phyloP scores from a whole-genome alignment of 768 basidiomycete genomes.

The Cytidiella melzeri region DNA sequence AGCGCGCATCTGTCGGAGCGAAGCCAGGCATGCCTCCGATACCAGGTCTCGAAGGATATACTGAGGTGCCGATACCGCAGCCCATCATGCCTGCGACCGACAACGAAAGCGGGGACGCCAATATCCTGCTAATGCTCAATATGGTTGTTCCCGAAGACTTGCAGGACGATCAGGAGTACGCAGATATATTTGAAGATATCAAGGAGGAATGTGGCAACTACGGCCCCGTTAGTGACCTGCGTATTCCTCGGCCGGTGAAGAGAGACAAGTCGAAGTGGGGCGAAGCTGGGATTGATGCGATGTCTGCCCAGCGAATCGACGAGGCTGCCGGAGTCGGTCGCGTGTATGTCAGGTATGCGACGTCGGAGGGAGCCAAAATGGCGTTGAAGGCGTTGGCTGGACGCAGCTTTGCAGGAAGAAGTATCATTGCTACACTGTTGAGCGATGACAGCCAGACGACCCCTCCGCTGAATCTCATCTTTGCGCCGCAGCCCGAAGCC shows the following conservation, averaged over 20 bases:
- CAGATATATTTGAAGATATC: slow-evolving; percentile 91
- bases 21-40: slow-evolving; percentile 66
- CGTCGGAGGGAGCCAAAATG: slow-evolving; percentile 51
- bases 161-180: slow-evolving; percentile 84
- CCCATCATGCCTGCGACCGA: slow-evolving; percentile 87
- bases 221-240: slow-evolving; percentile 76
- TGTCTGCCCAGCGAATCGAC: slow-evolving; percentile 68
- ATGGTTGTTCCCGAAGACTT: slow-evolving; percentile 97
- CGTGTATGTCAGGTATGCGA: slow-evolving; percentile 86
- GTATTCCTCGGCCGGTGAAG: slow-evolving; percentile 85
- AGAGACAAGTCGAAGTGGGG: slow-evolving; percentile 83
- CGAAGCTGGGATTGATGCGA: slow-evolving; percentile 51
- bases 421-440: slow-evolving; percentile 80
- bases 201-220: slow-evolving; percentile 83
- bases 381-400: slow-evolving; percentile 89
- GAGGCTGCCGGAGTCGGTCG: slow-evolving; percentile 92
- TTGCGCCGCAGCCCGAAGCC: slow-evolving; percentile 78
- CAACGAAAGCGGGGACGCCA: slow-evolving; percentile 42
- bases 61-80: slow-evolving; percentile 77
- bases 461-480: slow-evolving; percentile 75
- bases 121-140: slow-evolving; percentile 95
- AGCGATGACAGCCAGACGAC: slow-evolving; percentile 82
- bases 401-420: slow-evolving; percentile 78
- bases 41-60: slow-evolving; percentile 57
- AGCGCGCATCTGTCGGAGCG: slow-evolving; percentile 92